Base-by-base conservation (phyloP, 495 filamentous ascomycete species). In the Neurospora sp. region DNA sequence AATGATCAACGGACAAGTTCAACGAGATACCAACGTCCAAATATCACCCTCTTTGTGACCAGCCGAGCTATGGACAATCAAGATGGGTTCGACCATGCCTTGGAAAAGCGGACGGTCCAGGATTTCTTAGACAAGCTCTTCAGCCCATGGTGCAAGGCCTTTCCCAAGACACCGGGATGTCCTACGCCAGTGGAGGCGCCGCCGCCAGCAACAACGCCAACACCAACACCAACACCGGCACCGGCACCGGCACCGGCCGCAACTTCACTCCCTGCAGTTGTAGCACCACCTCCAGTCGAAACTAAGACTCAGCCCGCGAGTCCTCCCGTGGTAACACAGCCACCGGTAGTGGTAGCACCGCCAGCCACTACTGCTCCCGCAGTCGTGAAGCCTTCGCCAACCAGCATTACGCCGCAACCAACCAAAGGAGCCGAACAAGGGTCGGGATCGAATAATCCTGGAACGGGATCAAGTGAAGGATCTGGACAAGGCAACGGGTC, bases 111-210 rank as follows among this genome's bases (percentile, higher is more conserved):
- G 20, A 14, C 22, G 17, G 10, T 76, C 14, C 22, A 27, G 35
- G 69, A 69, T 7, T 2, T 76, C 4, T 14, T 75, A 0, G 44
- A 42, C 0, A 35, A 41, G 8, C 12, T 76, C 31, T 69, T 39
- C 17, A 70, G 42, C 48, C 69, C 73, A 1, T 8, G 70, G 53
- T 75, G 73, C 71, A 48, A 71, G 7, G 10, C 71, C 5, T 40
- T 75, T 20, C 68, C 74, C 39, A 59, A 70, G 10, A 10, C 74
- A 5, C 31, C 31, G 6, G 73, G 71, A 70, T 74, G 70, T 40
- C 3, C 71, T 8, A 14, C 31, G 17, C 16, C 71, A 40, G 40
- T 27, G 6, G 69, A 69, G 3, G 3, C 41, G 3, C 69, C 53
- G 20, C n/a, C 38, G 35, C 40, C 73, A 12, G 27, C 40, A 6